Base-by-base conservation (phyloP, 2,329 filamentous ascomycete species). In the Trematosphaeria pertusa region DNA sequence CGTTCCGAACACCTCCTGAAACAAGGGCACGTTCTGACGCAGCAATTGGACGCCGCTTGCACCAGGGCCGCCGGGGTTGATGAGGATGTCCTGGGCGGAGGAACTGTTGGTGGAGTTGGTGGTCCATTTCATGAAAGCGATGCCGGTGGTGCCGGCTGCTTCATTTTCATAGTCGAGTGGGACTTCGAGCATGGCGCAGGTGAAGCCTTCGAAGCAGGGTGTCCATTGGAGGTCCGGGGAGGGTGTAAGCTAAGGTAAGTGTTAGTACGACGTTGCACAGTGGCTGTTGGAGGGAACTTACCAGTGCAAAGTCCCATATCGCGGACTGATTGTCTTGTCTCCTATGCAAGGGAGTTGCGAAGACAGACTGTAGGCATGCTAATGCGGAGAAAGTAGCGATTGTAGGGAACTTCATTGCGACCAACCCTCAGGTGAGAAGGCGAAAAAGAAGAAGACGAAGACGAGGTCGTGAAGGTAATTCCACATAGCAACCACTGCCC, bases 21-120 rank as follows among this genome's bases (percentile, higher is more conserved):
- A 17, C 10, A 6, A 1, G 1, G 12, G 8, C 5, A 44, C 15
- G 11, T 2, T n/a, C 10, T 17, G 18, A 7, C 72, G 54, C 4
- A 71, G 63, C 28, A 71, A 63, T 14, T 56, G 37, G 2, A 76
- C 64, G 10, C 77, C 77, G 8, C 73, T 73, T 9, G 70, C 73
- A 15, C 77, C 76, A 3, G 77, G 77, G 1, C 77, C 77, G 31
- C 62, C 74, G 3, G 78, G 77, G 48, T 81, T 81, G 5, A 78
- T 65, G 4, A 81, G 39, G 19, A 81, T 69, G 1, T 77, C 69
- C 3, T 78, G 77, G 2, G 75, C 75, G 52, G 78, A 78, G 5
- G 69, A 67, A 12, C 71, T 61, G 57, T 80, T 72, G 1, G 71
- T 67, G 10, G 72, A 60, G 0, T 63, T 51, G 1, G 76, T 65